Base-by-base conservation (phyloP, 1,139 yeast genomes). In the Pneumocystis wakefieldiae region DNA sequence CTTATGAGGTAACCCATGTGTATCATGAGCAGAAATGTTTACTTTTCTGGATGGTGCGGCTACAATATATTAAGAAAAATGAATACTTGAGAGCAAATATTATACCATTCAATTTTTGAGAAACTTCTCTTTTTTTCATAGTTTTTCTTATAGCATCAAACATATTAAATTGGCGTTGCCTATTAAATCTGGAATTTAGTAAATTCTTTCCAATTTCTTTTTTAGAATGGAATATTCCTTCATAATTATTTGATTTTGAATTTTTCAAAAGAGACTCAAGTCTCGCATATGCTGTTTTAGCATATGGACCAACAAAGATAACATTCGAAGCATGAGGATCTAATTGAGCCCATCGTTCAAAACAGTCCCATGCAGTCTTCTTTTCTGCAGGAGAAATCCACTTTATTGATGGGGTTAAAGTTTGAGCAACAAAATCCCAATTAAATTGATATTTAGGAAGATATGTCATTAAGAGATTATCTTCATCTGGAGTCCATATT, bases 341-440 rank as follows among this genome's bases (percentile, higher is more conserved):
- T 67, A 94, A 78, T 74, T 92, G 98, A 66, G 90, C 86, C 77
- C 94, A 92, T 67, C 98, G 78, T 73, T 92, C 98, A 76, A 92
- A 92, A 72, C 97, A 92, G 72, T 91, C 97, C 98, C 98, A 92
- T 0, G 98, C 95, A 0, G 97, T 92, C 71, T 98, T 81, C 69
- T 97, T 81, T 73, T 92, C 97, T 65, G 90, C 88, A 68, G 87
- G 90, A 0, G 97, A 87, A 58, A 84, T 82, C 79, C 78, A 0
- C 87, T 82, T 1, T 90, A 82, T 63, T 79, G 78, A 2, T 8
- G 83, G 80, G 0, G 86, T 78, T 80, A 92, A 77, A 72, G 86
- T 88, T 28, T 91, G 87, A 0, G 97, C 83, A 17, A 92, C 88
- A 61, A 91, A 80, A 66, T 86, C 92, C 98, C 98, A 92, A 72